Base-by-base conservation (phyloP, 441 rosid genomes). In the Brassica balearica region DNA sequence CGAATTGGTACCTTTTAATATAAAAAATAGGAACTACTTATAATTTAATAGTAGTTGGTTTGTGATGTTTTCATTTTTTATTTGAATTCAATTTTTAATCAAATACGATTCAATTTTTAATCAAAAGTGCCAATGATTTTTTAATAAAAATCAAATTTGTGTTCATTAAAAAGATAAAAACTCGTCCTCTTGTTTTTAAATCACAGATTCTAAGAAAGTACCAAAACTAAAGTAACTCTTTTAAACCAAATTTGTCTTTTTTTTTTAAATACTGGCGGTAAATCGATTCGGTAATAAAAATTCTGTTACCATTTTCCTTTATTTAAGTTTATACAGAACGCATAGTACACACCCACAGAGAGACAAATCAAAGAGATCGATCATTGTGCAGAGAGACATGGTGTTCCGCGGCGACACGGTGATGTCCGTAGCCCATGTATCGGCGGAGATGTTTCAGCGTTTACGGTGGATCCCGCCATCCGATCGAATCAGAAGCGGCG, bases 321-420 rank as follows among this genome's bases (percentile, higher is more conserved):
- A 38, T 8, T 8, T 38, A 38, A 38, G 43, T 38, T 38, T 38
- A 38, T 38, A 38, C 43, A 38, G 3, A 38, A 38, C 10, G 8
- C 43, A 38, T 10, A 38, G 43, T 38, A 38, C 43, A 38, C 10
- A 36, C 43, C 5, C 72, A 77, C 75, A 77, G 27, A 77, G 6
- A 73, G 63, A 72, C 46, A 68, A 78, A 61, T 8, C 43, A 66
- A 25, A 72, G 64, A 66, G 58, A 20, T 38, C 19, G 19, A 58
- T 11, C 38, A 19, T 66, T 32, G 63, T 27, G 68, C 38, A 58
- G 64, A 59, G 25, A 73, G 70, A 29, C 59, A 92, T 92, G 97
- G 97, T 92, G 84, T 89, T 87, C 71, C 91, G 81, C 73, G 82
- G 88, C 84, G 69, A 69, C 29, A 63, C 82, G 11, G 84, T 85